These are phyloP conservation scores for Thinopyrum elongatum DNA, from an alignment of 176 grass and related monocot genomes.

Conservation along the genomic window DNA sequence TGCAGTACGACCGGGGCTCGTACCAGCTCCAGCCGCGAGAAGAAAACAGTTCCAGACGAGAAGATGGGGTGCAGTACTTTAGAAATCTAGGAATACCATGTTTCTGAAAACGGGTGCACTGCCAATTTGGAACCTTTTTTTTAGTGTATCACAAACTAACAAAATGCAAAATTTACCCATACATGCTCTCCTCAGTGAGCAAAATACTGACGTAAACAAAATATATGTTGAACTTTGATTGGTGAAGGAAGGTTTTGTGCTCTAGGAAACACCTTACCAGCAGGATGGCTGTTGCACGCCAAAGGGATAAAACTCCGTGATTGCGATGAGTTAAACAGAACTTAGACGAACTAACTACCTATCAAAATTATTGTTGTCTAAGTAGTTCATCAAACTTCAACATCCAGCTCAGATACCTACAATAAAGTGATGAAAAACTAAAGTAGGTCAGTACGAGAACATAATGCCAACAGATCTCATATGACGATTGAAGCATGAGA, in stretches of 20 bases:
- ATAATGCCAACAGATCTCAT: slow-evolving; percentile 4
- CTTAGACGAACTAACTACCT: neutral
- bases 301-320: neutral
- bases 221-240: neutral
- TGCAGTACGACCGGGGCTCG: too few relatives aligned
- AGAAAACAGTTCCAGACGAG: too few relatives aligned
- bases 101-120: neutral
- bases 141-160: neutral
- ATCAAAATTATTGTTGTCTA: slow-evolving; percentile 3
- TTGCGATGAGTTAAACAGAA: neutral
- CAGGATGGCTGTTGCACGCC: neutral
- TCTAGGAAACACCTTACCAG: neutral
- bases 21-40: too few relatives aligned
- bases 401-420: slow-evolving; percentile 19
- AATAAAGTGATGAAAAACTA: slow-evolving; percentile 16
- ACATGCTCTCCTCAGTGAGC: neutral
- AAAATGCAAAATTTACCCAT: neutral
- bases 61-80: too few relatives aligned
- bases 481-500: neutral
- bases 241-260: neutral
- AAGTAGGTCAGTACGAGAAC: neutral
- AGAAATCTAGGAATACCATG: neutral
- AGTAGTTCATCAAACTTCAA: neutral
- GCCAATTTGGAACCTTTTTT: neutral
- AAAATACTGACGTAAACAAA: neutral